These are phyloP conservation scores for Bullera alba DNA, from an alignment of 768 basidiomycete species.

Conservation along the genomic window DNA sequence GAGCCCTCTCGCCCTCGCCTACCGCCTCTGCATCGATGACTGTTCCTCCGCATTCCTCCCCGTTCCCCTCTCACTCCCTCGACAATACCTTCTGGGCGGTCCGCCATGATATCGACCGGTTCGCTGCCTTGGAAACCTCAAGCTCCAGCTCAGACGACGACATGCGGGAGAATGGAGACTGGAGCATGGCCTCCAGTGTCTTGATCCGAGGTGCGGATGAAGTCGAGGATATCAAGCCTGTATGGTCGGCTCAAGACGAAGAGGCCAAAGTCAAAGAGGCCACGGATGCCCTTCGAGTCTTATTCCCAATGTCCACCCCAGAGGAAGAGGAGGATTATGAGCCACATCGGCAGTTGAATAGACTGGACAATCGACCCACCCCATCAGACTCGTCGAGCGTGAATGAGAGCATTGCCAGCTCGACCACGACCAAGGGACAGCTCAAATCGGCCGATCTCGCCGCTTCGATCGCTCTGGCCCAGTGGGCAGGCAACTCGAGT, in stretches of 20 bases:
- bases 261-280: conserved; percentile 36
- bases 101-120: conserved; percentile 16
- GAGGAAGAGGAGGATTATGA: conserved; percentile 15
- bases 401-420: conserved; percentile 1
- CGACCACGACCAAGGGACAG: background rate
- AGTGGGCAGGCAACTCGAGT: conserved; percentile 20
- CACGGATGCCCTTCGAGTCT: conserved; percentile 31
- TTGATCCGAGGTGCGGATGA: conserved; percentile 10
- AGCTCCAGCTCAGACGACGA: conserved; percentile 35
- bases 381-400: conserved; percentile 16
- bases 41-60: conserved; percentile 20
- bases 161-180: conserved; percentile 22
- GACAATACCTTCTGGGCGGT: conserved; percentile 38
- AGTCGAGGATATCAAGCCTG: conserved; percentile 12
- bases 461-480: conserved; percentile 3
- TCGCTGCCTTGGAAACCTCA: conserved; percentile 23
- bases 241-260: conserved; percentile 25
- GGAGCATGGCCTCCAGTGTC: conserved; percentile 24
- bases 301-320: conserved; percentile 25
- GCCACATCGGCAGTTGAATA: conserved; percentile 17
- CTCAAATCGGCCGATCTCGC: conserved; percentile 1
- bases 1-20: conserved; percentile 3
- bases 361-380: conserved; percentile 21
- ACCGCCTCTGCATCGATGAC: conserved; percentile 15
- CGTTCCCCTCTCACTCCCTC: conserved; percentile 40